phyloP scores from a whole-genome alignment of 257 asterid species.

The Fraxinus excelsior region DNA sequence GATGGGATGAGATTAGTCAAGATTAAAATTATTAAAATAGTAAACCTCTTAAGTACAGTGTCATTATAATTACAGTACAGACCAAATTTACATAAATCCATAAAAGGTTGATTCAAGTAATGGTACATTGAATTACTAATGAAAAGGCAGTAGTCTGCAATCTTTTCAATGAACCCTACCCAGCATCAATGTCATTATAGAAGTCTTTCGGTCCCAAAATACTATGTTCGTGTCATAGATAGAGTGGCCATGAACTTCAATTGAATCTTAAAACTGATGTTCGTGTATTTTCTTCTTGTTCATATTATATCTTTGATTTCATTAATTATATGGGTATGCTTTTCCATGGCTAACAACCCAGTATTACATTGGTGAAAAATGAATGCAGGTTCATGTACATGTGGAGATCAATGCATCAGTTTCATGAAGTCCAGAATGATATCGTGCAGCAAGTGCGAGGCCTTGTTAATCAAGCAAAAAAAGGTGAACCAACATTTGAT shows the following conservation, averaged over 20 bases:
- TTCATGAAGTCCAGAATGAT: slow-evolving; percentile 78
- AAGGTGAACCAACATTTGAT: slow-evolving; percentile 78
- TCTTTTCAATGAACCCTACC: background rate
- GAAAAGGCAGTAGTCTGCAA: background rate
- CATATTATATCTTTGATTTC: background rate
- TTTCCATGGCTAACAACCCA: slow-evolving; percentile 14
- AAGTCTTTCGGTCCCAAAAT: background rate
- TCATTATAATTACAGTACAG: background rate
- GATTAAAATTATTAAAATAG: background rate
- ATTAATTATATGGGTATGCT: background rate
- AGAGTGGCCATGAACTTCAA: background rate
- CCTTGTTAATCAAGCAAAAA: slow-evolving; percentile 55
- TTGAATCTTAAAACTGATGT: background rate
- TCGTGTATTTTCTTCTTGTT: background rate
- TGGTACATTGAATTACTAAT: too few relatives aligned
- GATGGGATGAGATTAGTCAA: background rate
- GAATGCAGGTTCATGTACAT: slow-evolving; percentile 90
- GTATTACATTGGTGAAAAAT: slow-evolving; percentile 20
- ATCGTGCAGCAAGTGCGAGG: slow-evolving; percentile 96
- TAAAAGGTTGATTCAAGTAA: background rate
- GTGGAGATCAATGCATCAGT: slow-evolving; percentile 98
- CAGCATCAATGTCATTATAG: background rate
- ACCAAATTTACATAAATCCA: background rate
- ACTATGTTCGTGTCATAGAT: background rate
- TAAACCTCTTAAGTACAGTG: background rate